phyloP scores from a whole-genome alignment of 331 rosid species.

The Dryas integrifolia region DNA sequence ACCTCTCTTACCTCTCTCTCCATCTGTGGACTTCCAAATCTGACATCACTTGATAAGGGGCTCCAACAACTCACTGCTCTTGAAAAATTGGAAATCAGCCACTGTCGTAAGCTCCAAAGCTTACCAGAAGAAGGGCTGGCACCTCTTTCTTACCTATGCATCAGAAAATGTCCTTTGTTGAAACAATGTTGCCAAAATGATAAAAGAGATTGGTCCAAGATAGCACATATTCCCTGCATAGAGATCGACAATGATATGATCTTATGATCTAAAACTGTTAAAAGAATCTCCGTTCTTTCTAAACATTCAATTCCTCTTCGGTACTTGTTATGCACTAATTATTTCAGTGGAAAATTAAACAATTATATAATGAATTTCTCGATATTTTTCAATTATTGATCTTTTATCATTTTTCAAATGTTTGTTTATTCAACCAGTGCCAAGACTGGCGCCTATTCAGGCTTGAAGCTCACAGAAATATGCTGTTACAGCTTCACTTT shows the following conservation, averaged over 20 bases:
- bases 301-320: not conserved
- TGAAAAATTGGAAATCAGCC: constrained; percentile 1
- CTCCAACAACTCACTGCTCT: constrained; percentile 11
- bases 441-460: no score
- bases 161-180: not conserved
- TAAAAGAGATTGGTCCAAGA: not conserved
- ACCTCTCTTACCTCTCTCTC: not conserved
- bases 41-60: not conserved
- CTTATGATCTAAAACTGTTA: not conserved
- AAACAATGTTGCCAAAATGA: not conserved
- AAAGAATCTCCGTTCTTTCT: not conserved
- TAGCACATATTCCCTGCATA: not conserved
- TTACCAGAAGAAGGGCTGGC: not conserved
- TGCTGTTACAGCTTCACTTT: not conserved
- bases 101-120: not conserved
- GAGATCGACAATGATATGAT: not conserved
- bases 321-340: not conserved
- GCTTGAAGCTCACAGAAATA: no score
- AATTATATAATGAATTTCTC: no score
- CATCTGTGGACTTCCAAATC: not conserved
- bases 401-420: not conserved
- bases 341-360: not conserved
- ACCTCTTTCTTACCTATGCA: not conserved
- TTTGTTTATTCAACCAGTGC: not conserved
- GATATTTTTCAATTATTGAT: not conserved